A percentile compares a stretch with the other conserved stretches of the same genome.
phyloP scores from a whole-genome alignment of 768 basidiomycete species.

The Russula abietina region DNA sequence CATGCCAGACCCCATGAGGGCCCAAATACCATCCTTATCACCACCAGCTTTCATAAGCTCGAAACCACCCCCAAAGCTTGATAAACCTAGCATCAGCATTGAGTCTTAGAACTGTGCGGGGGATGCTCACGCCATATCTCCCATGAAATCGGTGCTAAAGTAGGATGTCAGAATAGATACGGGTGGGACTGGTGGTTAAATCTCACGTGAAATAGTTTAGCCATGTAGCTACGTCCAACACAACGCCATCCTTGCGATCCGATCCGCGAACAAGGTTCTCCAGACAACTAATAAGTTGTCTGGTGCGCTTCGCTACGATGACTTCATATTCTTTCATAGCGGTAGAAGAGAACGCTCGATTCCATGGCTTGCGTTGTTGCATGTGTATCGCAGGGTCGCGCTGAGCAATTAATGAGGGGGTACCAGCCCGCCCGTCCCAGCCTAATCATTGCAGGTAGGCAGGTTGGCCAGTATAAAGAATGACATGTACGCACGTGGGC shows the following conservation, averaged over 20 bases:
- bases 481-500: slow-evolving; percentile 12
- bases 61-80: slow-evolving; percentile 30
- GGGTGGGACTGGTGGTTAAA: neutral
- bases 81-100: neutral
- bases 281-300: slow-evolving; percentile 30
- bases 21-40: slow-evolving; percentile 1
- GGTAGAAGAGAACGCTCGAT: slow-evolving; percentile 37
- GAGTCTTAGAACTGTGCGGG: neutral
- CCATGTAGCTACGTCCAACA: slow-evolving; percentile 33
- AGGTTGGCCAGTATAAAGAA: no score
- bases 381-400: slow-evolving; percentile 37
- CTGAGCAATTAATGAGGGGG: slow-evolving; percentile 29
- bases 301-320: slow-evolving; percentile 32
- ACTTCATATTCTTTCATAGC: slow-evolving; percentile 42
- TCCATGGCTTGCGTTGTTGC: slow-evolving; percentile 40
- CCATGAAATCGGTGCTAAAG: slow-evolving; percentile 43
- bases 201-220: slow-evolving; percentile 37
- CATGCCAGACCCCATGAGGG: neutral
- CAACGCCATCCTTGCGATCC: slow-evolving; percentile 15
- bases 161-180: neutral
- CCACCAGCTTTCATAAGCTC: no score
- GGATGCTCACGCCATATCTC: slow-evolving; percentile 40
- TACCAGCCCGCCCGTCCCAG: slow-evolving; percentile 13
- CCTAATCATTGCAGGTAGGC: neutral
- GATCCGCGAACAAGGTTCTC: slow-evolving; percentile 18